phyloP scores from a whole-genome alignment of 768 basidiomycete genomes.

The Tylopilus subfusipes region DNA sequence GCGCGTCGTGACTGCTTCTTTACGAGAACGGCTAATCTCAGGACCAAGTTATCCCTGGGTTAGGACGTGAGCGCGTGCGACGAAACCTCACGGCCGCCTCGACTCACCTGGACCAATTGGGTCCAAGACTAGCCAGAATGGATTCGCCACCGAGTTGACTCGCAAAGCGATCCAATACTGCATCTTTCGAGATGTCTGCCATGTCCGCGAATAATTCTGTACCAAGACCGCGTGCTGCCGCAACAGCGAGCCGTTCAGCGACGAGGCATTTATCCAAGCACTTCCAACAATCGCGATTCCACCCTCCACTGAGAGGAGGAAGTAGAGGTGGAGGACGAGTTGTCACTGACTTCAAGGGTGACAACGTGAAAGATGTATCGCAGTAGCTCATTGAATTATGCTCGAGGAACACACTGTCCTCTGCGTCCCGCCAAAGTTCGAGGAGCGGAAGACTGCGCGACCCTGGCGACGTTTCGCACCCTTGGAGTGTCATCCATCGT shows the following conservation, averaged over 20 bases:
- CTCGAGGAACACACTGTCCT: slow-evolving; percentile 30
- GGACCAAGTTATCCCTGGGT: slow-evolving; percentile 19
- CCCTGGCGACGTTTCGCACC: slow-evolving; percentile 22
- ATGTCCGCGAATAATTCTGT: slow-evolving; percentile 46
- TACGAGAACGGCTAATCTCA: slow-evolving; percentile 32
- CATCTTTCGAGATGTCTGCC: slow-evolving; percentile 48
- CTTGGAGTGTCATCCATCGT: slow-evolving; percentile 11
- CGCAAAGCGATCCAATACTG: slow-evolving; percentile 61
- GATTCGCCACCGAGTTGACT: slow-evolving; percentile 45
- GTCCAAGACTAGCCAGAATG: slow-evolving; percentile 38
- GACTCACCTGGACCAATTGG: slow-evolving; percentile 57
- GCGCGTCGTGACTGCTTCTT: slow-evolving; percentile 24
- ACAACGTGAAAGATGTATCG: slow-evolving; percentile 15
- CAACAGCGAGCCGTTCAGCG: slow-evolving; percentile 58
- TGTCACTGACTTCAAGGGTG: slow-evolving; percentile 10
- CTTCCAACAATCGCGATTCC: slow-evolving; percentile 82
- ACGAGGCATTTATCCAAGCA: slow-evolving; percentile 74
- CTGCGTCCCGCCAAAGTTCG: slow-evolving; percentile 29
- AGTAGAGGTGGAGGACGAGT: neutral
- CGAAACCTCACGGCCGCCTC: neutral
- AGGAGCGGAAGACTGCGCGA: slow-evolving; percentile 33
- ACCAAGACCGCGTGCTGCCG: slow-evolving; percentile 25
- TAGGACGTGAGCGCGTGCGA: neutral
- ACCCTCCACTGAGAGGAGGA: slow-evolving; percentile 33
- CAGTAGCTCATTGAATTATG: slow-evolving; percentile 19